Evolutionary conservation across 768 basidiomycete species (phyloP), one percentile per base, ranked within the genome.

Genomic region (Russula sp.): DNA sequence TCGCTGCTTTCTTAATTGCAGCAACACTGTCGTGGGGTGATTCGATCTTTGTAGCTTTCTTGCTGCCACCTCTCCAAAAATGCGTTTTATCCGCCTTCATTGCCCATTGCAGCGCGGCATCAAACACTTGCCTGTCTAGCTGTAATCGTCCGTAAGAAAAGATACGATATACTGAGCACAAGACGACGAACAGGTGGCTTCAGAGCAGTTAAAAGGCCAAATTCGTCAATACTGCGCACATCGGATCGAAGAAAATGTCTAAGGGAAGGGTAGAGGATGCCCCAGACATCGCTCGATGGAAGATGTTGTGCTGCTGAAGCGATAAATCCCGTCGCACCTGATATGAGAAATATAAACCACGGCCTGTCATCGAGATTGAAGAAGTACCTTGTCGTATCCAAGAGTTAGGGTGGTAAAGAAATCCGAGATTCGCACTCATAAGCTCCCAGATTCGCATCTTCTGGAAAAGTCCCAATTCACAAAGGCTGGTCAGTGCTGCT

Each of bases 361-460:
- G 4, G 42, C 7, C 22, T 32, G 26, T n/a, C n/a, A 16, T 30
- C 14, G 11, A 26, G 13, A 48, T 32, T 14, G 52, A 3, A 3
- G 42, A 61, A 75, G n/a, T 32, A 88, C 95, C 91, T 82, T 98
- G 92, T 62, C 94, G 81, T 73, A 98, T 92, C 96, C 96, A 98
- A 24, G 86, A 76, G 73, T 97, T 95, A 0, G 97, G 96, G 73
- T 99, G 97, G 69, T 92, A 96, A 57, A 98, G 76, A 74, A 98
- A 95, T 1, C 91, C 91, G 34, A 94, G 76, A 0, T 89, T 88
- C 0, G 88, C 86, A 59, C 89, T 90, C 86, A 96, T 92, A 40
- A 98, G 79, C 69, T 98, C 97, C 95, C 97, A 98, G 63, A 97
- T 86, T n/a, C 90, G 84, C 86, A 92, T 91, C 75, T 93, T 94